Evolutionary conservation across 2,329 filamentous ascomycete genomes (phyloP), one percentile per base, ranked within the genome.

Genomic region (Fonsecaea erecta): DNA sequence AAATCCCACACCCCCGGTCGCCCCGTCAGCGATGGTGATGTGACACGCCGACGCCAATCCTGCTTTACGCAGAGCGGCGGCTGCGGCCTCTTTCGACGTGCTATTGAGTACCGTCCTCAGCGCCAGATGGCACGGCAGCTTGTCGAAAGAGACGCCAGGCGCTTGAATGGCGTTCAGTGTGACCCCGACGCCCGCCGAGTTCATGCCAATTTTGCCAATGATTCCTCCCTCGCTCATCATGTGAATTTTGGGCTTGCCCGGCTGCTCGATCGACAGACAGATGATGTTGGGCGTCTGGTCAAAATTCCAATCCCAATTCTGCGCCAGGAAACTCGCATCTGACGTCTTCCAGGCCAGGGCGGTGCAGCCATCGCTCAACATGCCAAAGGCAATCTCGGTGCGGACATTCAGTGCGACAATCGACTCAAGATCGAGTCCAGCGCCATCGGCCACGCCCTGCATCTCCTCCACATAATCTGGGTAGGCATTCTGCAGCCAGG

Each of bases 391-490:
- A 56, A 87, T 86, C 71, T 87, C 85, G 0, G 84, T 87, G 12
- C 85, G 80, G 26, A 86, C 84, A 67, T 88, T 87, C 59, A 87
- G 73, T 0, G 85, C 85, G 8, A 87, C 75, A 43, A 88, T 84
- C 26, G 84, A 81, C 8, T 83, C 75, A 0, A 85, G 67, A n/a
- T 79, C 74, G 5, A 79, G 70, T 0, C 73, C 76, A 0, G 84
- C 79, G 5, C 85, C 85, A 30, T 84, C 79, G 0, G 85, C 84
- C 52, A 87, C 79, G 1, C 83, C 75, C 66, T 70, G 67, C 60
- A 77, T 76, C 60, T 77, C 76, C 43, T 75, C 70, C n/a, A 73
- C 57, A 62, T 75, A 75, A 18, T 71, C 66, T 6, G 75, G 74
- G 69, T 72, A 77, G 46, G 68, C 65, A 11, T 71, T 58, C 26